phyloP scores from a whole-genome alignment of 768 basidiomycete species.

The Leccinum subgranulosum region DNA sequence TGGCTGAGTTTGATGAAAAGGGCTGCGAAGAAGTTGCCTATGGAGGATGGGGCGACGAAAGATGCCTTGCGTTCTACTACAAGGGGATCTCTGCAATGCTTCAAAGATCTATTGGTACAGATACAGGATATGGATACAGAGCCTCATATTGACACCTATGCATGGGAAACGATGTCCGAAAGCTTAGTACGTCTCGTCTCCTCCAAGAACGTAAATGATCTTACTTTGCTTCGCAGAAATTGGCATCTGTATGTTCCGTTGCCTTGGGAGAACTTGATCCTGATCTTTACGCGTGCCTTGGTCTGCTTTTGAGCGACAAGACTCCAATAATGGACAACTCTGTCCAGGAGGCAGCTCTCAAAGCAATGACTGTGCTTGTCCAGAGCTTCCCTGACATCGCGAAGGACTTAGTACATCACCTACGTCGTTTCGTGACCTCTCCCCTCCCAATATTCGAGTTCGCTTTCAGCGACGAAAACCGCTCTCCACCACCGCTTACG shows the following conservation, averaged over 20 bases:
- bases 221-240: slow-evolving; percentile 53
- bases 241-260: slow-evolving; percentile 77
- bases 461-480: slow-evolving; percentile 69
- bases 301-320: slow-evolving; percentile 73
- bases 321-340: slow-evolving; percentile 80
- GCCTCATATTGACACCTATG: slow-evolving; percentile 80
- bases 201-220: neutral
- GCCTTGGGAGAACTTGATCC: slow-evolving; percentile 66
- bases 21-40: slow-evolving; percentile 37
- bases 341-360: slow-evolving; percentile 86
- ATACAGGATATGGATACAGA: slow-evolving; percentile 81
- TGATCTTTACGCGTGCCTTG: slow-evolving; percentile 65
- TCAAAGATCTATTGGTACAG: slow-evolving; percentile 72
- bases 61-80: slow-evolving; percentile 46
- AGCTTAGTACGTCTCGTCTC: slow-evolving; percentile 56
- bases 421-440: slow-evolving; percentile 85
- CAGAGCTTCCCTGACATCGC: slow-evolving; percentile 86
- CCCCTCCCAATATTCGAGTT: slow-evolving; percentile 87
- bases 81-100: slow-evolving; percentile 67
- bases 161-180: slow-evolving; percentile 92
- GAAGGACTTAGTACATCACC: slow-evolving; percentile 64
- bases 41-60: slow-evolving; percentile 37
- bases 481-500: slow-evolving; percentile 72
- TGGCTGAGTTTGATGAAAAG: slow-evolving; percentile 68
- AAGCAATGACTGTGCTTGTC: slow-evolving; percentile 80